Evolutionary conservation across 306 rosid species (phyloP), one percentile per base, ranked within the genome.

Genomic region (Begonia masoniana): DNA sequence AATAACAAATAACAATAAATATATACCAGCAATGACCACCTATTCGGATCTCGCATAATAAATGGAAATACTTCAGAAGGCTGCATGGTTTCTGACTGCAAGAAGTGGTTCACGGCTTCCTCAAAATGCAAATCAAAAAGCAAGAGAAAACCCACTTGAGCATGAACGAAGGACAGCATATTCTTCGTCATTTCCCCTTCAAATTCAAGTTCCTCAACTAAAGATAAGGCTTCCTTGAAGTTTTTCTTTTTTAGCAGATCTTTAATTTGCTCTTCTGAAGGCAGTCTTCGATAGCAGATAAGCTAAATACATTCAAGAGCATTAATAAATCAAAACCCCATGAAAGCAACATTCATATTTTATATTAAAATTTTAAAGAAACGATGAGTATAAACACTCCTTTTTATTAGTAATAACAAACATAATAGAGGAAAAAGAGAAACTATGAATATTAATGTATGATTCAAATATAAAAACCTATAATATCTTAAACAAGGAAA

Each of bases 41-140:
- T 94, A 81, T 91, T 91, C 48, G 97, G 97, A 72, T 85, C 97
- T 59, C 78, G 82, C 96, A 83, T 78, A 61, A 91, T 84, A 61
- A 91, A 91, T 48, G 97, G 94, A 77, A 91, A 91, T 57, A 85
- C 47, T 85, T 91, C 97, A 61, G 97, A 85, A 57, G 97, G 97
- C 72, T 85, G 86, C 94, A 91, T 81, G 5, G 92, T 83, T 69
- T 78, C 84, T 11, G 97, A 85, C 56, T 62, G 94, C 78, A 91
- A 71, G 68, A 91, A 85, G 71, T 91, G 97, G 57, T 85, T 70
- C 62, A 91, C 97, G 24, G 97, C 97, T 75, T 91, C 96, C 85
- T 83, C 85, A 73, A 91, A 91, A 65, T 61, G 91, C 74, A 91
- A 74, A 78, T 85, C 96, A 70, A 91, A 91, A 70, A 91, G 94